Conservation (phyloP, 306 rosid species). For the Purshia tridentata region DNA sequence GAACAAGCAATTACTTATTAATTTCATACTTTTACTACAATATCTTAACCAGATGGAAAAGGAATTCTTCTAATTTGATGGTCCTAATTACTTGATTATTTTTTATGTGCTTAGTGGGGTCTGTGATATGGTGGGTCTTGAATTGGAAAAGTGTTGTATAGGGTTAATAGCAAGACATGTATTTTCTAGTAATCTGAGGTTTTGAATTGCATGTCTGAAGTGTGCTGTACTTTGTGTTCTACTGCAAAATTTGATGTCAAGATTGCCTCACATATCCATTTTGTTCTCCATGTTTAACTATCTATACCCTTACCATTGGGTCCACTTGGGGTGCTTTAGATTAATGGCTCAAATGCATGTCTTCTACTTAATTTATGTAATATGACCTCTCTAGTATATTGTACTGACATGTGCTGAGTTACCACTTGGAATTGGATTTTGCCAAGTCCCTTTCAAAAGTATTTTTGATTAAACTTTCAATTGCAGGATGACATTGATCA, state of each 20-base stretch:
- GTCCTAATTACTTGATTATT: constrained; percentile 20
- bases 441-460: neutral
- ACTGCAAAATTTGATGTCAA: neutral
- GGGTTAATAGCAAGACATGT: neutral
- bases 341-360: neutral
- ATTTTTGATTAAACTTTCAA: constrained; percentile 1
- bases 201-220: neutral
- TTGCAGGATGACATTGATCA: constrained; percentile 87
- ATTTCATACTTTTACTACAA: neutral
- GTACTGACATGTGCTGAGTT: neutral
- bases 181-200: neutral
- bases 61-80: constrained; percentile 4
- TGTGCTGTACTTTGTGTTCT: neutral
- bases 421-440: neutral
- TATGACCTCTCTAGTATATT: neutral
- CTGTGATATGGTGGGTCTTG: constrained; percentile 20
- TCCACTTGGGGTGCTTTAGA: neutral
- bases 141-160: neutral
- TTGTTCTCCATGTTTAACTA: neutral
- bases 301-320: neutral
- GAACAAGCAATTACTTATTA: neutral
- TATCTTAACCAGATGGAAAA: neutral
- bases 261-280: neutral
- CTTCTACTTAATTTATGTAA: neutral
- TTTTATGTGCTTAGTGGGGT: neutral